A percentile compares a stretch with the other conserved stretches of the same genome.
Conservation (phyloP, 768 basidiomycete species). For the Saitozyma sp. region DNA sequence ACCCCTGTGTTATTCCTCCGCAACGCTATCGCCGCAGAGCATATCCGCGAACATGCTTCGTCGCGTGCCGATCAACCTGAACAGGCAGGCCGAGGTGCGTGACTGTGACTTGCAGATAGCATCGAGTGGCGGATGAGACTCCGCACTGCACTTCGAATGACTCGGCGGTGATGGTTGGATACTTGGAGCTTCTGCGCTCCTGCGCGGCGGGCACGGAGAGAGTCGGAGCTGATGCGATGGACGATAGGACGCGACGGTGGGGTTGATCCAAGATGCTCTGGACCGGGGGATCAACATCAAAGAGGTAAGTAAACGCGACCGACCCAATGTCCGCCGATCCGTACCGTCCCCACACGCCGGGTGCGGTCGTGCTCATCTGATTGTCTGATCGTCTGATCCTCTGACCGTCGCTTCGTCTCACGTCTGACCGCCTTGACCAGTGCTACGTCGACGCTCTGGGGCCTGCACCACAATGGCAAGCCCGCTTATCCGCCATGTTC, state of each 20-base stretch:
- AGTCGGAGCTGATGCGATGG: no score
- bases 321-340: no score
- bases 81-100: slow-evolving; percentile 50
- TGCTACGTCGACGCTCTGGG: slow-evolving; percentile 83
- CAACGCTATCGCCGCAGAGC: slow-evolving; percentile 72
- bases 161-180: background rate
- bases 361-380: background rate
- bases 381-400: background rate
- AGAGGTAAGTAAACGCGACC: slow-evolving; percentile 59
- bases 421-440: slow-evolving; percentile 3
- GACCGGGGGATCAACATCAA: slow-evolving; percentile 74
- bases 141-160: background rate
- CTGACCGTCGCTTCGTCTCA: background rate
- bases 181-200: no score
- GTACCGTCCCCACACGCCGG: background rate
- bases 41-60: slow-evolving; percentile 91
- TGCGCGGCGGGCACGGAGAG: no score
- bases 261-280: slow-evolving; percentile 82
- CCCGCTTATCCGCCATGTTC: slow-evolving; percentile 75
- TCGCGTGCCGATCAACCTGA: slow-evolving; percentile 75
- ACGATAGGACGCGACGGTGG: slow-evolving; percentile 83
- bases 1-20: slow-evolving; percentile 48
- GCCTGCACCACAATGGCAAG: slow-evolving; percentile 78
- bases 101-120: background rate
- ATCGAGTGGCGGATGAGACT: background rate